Base-by-base conservation (phyloP, 1,139 yeast genomes). In the Fermentozyma sake region DNA sequence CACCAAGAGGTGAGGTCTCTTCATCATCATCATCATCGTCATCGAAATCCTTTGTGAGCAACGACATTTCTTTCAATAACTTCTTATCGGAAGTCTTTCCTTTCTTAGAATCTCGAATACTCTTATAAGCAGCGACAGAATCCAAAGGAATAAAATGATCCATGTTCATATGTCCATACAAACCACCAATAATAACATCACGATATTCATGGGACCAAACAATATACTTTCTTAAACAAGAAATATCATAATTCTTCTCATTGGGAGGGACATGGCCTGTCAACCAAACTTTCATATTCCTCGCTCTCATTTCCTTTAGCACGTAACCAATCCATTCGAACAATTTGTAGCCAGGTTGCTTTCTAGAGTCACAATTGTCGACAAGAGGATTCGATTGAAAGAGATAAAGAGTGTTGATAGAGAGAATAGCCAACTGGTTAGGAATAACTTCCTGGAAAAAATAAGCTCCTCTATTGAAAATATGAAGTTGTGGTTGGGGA, bases 211-310 rank as follows among this genome's bases (percentile, higher is more conserved):
- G 76, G 22, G 76, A 58, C 94, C 95, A 84, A 12, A 77, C 69
- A 19, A 82, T 70, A 49, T 77, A 79, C 49, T 84, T 83, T 30
- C 86, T 64, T 42, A 72, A 76, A 48, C 95, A 85, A 24, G 79
- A 65, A 16, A 67, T 60, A 44, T 84, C 94, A 41, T 71, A 78
- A 51, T 84, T 83, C 52, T 83, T 83, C 24, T 78, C 77, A 29
- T 79, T 76, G 4, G 95, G 94, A 3, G 95, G 95, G 9, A 85
- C 95, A 58, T 85, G 95, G 3, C 95, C 95, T 25, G 79, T 62
- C 16, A 85, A 55, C 95, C 95, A 85, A 7, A 81, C 93, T 52
- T 84, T 84, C 78, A 85, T 78, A 13, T 73, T 70, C 39, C 93
- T 62, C n/a, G 67, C 60, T 44, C 95, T 67, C 57, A 84, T 58